Percentiles rank a stretch among this genome's conserved stretches.
phyloP scores from a whole-genome alignment of 2,329 filamentous ascomycete species.

The Epichloe glyceriae region DNA sequence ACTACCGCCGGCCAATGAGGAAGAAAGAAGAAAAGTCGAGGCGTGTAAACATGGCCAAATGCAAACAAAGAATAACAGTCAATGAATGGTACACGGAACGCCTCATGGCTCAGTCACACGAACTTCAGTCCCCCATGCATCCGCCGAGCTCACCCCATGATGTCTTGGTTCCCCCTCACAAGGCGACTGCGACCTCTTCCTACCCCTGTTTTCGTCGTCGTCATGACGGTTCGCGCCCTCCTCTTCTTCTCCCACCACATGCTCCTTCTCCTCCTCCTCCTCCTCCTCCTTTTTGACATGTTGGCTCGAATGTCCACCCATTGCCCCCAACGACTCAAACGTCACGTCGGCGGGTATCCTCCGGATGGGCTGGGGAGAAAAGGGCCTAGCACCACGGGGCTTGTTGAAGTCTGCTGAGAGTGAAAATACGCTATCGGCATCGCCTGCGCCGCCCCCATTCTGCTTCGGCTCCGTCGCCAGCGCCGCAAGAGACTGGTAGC shows the following conservation, averaged over 20 bases:
- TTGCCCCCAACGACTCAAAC: constrained; percentile 23
- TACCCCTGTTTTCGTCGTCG: neutral
- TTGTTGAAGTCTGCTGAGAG: constrained; percentile 41
- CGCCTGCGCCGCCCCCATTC: constrained; percentile 17
- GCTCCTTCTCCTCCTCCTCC: constrained; percentile 5
- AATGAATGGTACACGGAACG: no score
- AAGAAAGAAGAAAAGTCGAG: neutral
- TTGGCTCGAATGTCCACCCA: constrained; percentile 6
- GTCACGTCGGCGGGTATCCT: constrained; percentile 28
- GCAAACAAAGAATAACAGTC: no score
- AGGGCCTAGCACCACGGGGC: constrained; percentile 41
- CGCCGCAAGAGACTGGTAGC: constrained; percentile 46
- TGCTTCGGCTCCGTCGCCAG: constrained; percentile 21
- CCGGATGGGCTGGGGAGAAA: constrained; percentile 43
- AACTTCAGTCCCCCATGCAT: neutral
- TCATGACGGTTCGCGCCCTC: neutral
- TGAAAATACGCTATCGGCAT: constrained; percentile 39
- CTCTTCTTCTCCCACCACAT: constrained; percentile 4
- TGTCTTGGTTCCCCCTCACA: neutral
- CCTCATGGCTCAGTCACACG: neutral
- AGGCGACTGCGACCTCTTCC: neutral
- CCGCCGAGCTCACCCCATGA: neutral
- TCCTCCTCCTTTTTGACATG: neutral
- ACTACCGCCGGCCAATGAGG: neutral
- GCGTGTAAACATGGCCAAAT: no score